Evolutionary conservation across 2,329 filamentous ascomycete genomes (phyloP).

Genomic region (Verticillium isaacii): DNA sequence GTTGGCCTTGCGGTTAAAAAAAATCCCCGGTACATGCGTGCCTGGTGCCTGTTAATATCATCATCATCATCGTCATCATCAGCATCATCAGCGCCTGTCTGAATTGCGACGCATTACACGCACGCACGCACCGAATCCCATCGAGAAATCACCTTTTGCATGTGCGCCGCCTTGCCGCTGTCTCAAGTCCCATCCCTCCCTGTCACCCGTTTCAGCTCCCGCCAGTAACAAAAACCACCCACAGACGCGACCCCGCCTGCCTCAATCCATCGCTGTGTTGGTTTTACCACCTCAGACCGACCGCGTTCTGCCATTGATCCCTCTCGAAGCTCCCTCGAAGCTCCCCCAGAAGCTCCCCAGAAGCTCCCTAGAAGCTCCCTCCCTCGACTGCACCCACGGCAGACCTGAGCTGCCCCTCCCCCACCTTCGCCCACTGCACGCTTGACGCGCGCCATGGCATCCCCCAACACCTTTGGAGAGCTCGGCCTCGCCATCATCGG

Average conservation of each 20-base stretch:
- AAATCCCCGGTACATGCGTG: not conserved
- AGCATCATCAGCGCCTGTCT: too few relatives aligned
- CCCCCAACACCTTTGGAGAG: constrained; percentile 37
- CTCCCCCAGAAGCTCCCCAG: not conserved
- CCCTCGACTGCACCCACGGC: not conserved
- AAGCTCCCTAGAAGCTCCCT: not conserved
- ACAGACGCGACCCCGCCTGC: not conserved
- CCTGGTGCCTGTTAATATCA: not conserved
- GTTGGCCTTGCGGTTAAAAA: not conserved
- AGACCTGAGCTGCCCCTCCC: not conserved
- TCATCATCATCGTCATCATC: not conserved
- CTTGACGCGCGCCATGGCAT: constrained; percentile 29
- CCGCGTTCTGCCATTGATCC: not conserved
- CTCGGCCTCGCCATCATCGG: constrained; percentile 58
- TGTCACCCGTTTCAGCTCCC: not conserved
- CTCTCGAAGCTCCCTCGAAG: not conserved
- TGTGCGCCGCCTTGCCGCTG: not conserved
- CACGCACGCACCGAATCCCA: not conserved
- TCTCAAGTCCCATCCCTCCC: not conserved
- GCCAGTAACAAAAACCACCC: not conserved
- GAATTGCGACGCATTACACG: too few relatives aligned
- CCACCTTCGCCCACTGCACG: not conserved
- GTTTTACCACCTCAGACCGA: not conserved
- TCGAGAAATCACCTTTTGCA: not conserved
- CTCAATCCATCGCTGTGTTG: not conserved